Base-by-base conservation (phyloP, 495 filamentous ascomycete genomes). In the Neurospora sp. region DNA sequence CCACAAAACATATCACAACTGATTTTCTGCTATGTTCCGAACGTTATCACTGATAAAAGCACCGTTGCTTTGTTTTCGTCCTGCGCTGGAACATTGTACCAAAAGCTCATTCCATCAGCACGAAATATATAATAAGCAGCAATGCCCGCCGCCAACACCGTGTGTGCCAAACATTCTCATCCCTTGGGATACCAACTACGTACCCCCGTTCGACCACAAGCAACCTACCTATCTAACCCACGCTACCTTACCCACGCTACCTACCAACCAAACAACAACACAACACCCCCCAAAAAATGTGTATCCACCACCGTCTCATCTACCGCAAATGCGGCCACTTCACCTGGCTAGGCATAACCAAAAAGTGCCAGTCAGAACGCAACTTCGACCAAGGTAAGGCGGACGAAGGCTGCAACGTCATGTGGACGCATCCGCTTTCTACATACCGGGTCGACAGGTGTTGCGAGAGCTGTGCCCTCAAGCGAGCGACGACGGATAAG, bases 271-370 rank as follows among this genome's bases (percentile, higher is more conserved):
- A 3, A n/a, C 15, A 38, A 2, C 45, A 31, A n/a, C 21, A 37
- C 66, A 38, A 3, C 38, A 34, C 28, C 4, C 8, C 34, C 39
- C 37, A 10, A 74, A 36, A 36, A 8, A 82, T 82, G 81, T 82
- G 81, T 66, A 74, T 70, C 45, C 79, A 82, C 74, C 19, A 43
- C 3, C 76, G 80, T 39, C 31, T 76, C 54, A 19, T 82, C 42
- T 81, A 71, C 45, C 43, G 9, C 70, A 66, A 36, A 31, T 83
- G 81, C 75, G 69, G 59, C 21, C 81, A 83, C 70, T 71, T 69
- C 43, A 70, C 24, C 39, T 82, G 76, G 78, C 71, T 71, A 5
- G 38, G 31, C 24, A 13, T 74, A 11, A 34, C 74, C 40, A 39
- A 28, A 17, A 70, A 43, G 15, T 83, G 81, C 73, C 21, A 34